Percentiles rank a stretch among this genome's conserved stretches.
Evolutionary conservation across 495 filamentous ascomycete genomes (phyloP).

Genomic region (Rhypophila decipiens): DNA sequence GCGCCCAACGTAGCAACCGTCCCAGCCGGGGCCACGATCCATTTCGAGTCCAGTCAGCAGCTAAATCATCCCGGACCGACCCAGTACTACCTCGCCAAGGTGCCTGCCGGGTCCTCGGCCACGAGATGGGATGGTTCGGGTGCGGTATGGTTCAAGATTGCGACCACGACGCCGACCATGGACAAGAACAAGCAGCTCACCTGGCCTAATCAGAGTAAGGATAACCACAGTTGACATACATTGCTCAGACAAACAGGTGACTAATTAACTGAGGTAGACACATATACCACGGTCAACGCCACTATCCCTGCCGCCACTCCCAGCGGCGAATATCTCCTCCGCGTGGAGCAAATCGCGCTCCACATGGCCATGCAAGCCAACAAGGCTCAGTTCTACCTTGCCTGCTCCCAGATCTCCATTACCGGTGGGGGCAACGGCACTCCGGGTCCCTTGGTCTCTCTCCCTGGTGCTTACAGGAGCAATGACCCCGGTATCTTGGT

Average conservation of each 20-base stretch:
- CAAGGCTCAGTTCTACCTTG: slow-evolving; percentile 47
- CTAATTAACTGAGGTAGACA: slow-evolving; percentile 15
- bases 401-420: slow-evolving; percentile 52
- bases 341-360: slow-evolving; percentile 50
- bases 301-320: slow-evolving; percentile 39
- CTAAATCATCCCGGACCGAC: slow-evolving; percentile 43
- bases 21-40: slow-evolving; percentile 37
- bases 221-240: too few relatives aligned
- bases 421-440: slow-evolving; percentile 41
- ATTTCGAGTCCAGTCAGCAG: slow-evolving; percentile 40
- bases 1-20: slow-evolving; percentile 33
- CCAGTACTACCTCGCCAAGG: slow-evolving; percentile 44
- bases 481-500: slow-evolving; percentile 41
- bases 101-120: slow-evolving; percentile 33
- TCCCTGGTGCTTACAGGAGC: slow-evolving; percentile 48
- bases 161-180: slow-evolving; percentile 33
- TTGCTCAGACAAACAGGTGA: too few relatives aligned
- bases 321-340: slow-evolving; percentile 50
- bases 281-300: slow-evolving; percentile 33
- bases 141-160: slow-evolving; percentile 47
- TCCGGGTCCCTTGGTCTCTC: slow-evolving; percentile 38
- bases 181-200: slow-evolving; percentile 34
- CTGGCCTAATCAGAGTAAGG: slow-evolving; percentile 36
- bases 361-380: slow-evolving; percentile 37
- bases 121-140: slow-evolving; percentile 44